These are phyloP conservation scores for Thermoascus crustaceus DNA, from an alignment of 2,329 filamentous ascomycete species.

Conservation along the genomic window DNA sequence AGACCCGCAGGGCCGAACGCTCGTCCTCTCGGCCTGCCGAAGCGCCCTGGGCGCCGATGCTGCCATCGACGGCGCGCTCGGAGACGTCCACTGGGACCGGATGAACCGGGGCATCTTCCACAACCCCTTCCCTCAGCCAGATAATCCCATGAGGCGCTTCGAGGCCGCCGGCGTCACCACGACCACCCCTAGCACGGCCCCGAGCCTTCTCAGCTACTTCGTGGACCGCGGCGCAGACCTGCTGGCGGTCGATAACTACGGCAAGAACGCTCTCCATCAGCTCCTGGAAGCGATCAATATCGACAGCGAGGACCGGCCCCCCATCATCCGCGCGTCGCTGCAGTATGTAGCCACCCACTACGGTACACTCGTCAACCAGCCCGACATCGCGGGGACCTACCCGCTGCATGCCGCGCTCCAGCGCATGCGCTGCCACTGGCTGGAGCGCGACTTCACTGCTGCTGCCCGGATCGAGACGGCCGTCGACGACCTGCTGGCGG, in stretches of 20 bases:
- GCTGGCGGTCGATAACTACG: slow-evolving; percentile 9
- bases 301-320: slow-evolving; percentile 3
- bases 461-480: neutral
- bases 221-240: slow-evolving; percentile 8
- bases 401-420: slow-evolving; percentile 8
- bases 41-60: slow-evolving; percentile 8
- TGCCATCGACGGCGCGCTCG: slow-evolving; percentile 1
- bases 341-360: slow-evolving; percentile 4
- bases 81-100: neutral
- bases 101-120: neutral
- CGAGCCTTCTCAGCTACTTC: neutral
- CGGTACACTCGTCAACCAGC: slow-evolving; percentile 7
- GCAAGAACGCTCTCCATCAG: slow-evolving; percentile 9
- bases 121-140: neutral
- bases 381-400: slow-evolving; percentile 5
- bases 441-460: neutral
- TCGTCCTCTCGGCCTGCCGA: slow-evolving; percentile 9
- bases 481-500: slow-evolving; percentile 4
- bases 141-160: too few relatives aligned
- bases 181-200: neutral
- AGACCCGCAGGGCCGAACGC: slow-evolving; percentile 9
- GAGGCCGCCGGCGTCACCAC: too few relatives aligned
- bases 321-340: slow-evolving; percentile 1
- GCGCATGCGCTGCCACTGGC: slow-evolving; percentile 4
- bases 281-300: slow-evolving; percentile 5